These are phyloP conservation scores for Suhomyces panamericanus DNA, from an alignment of 1,139 yeast species.

Conservation along the genomic window DNA sequence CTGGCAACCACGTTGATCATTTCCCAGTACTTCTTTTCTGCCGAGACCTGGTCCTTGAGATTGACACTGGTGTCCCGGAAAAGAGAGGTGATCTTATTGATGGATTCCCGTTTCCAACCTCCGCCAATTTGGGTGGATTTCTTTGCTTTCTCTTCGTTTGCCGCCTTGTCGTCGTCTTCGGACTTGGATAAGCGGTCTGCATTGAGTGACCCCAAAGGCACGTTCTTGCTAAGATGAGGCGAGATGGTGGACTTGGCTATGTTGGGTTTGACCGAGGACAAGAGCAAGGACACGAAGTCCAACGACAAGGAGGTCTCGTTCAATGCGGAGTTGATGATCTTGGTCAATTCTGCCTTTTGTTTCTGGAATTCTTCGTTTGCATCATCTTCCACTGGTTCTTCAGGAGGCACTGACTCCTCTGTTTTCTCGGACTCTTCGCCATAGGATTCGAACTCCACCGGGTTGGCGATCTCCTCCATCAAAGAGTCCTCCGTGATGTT, in stretches of 20 bases:
- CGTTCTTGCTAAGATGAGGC: constrained; percentile 74
- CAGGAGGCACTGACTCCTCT: constrained; percentile 24
- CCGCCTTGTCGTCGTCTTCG: constrained; percentile 22
- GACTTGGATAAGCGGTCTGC: constrained; percentile 52
- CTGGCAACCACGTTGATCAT: constrained; percentile 51
- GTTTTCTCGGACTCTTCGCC: constrained; percentile 3
- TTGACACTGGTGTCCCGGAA: constrained; percentile 54
- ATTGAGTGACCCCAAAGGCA: constrained; percentile 78
- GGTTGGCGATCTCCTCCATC: constrained; percentile 40
- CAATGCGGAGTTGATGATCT: constrained; percentile 63
- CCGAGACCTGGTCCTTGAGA: constrained; percentile 53
- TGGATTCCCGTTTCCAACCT: constrained; percentile 84
- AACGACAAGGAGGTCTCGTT: constrained; percentile 87
- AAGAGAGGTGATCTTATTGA: constrained; percentile 54
- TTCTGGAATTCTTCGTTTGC: constrained; percentile 39
- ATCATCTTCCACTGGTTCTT: constrained; percentile 36
- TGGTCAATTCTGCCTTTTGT: constrained; percentile 56
- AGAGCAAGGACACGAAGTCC: constrained; percentile 80
- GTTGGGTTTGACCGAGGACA: constrained; percentile 81
- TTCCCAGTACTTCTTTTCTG: constrained; percentile 77
- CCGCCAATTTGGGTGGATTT: constrained; percentile 53
- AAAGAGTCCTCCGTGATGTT: constrained; percentile 60
- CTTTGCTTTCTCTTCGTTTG: constrained; percentile 19
- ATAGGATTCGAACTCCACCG: constrained; percentile 11
- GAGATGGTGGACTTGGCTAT: constrained; percentile 88